Percentiles rank a stretch among this genome's conserved stretches.
Conservation (phyloP, 768 basidiomycete genomes). For the Agaricus subrufescens region DNA sequence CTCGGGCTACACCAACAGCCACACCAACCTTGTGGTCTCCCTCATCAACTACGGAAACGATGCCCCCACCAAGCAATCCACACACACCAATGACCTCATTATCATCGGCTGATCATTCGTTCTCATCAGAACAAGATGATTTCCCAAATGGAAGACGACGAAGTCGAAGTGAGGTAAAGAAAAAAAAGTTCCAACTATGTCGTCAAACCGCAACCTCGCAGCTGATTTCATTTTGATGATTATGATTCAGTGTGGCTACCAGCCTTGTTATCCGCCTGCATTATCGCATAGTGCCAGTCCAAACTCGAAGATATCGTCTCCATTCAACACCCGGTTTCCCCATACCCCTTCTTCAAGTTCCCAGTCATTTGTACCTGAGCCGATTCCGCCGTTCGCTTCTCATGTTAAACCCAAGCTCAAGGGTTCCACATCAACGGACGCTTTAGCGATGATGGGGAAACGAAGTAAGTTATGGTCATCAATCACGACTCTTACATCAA, state of each 20-base stretch:
- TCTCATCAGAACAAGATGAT: not conserved
- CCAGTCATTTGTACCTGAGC: not conserved
- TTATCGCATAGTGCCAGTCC: no score
- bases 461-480: conserved; percentile 6
- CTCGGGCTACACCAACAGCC: not conserved
- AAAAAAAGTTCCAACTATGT: no score
- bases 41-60: not conserved
- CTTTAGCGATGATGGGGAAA: not conserved
- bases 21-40: not conserved
- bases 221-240: not conserved
- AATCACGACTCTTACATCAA: not conserved
- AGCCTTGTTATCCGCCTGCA: not conserved
- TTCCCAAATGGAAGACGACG: conserved; percentile 8
- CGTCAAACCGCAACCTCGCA: no score
- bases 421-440: not conserved
- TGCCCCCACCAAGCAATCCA: not conserved
- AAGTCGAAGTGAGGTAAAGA: conserved; percentile 6
- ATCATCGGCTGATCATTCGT: not conserved
- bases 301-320: not conserved
- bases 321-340: not conserved
- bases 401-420: not conserved
- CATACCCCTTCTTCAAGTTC: not conserved
- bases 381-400: not conserved
- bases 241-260: not conserved
- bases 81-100: not conserved